Conservation (phyloP, 305 asterid genomes). For the Solanum hybrid region DNA sequence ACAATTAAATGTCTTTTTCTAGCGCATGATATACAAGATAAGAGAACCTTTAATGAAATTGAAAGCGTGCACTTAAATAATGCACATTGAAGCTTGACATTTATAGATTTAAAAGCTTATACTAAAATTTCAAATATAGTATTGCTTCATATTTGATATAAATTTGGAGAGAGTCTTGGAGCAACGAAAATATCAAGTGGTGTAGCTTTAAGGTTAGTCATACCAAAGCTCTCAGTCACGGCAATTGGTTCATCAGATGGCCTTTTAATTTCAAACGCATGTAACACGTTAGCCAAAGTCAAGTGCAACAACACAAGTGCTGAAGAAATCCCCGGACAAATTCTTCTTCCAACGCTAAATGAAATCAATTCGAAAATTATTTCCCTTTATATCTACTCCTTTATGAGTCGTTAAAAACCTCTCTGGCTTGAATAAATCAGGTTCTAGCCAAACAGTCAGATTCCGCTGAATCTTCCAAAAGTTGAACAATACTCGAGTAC, state of each 20-base stretch:
- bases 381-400: slow-evolving; percentile 16
- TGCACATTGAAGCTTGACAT: no score
- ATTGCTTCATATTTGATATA: background rate
- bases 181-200: background rate
- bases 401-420: slow-evolving; percentile 23
- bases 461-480: slow-evolving; percentile 28
- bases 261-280: slow-evolving; percentile 17
- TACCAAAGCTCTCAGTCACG: background rate
- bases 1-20: background rate
- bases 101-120: no score
- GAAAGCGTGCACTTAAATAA: background rate
- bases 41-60: background rate
- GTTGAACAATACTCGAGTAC: slow-evolving; percentile 23
- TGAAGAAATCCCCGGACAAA: slow-evolving; percentile 27
- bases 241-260: background rate
- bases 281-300: slow-evolving; percentile 27
- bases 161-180: background rate
- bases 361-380: slow-evolving; percentile 27
- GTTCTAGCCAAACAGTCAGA: slow-evolving; percentile 21
- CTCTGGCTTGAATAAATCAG: slow-evolving; percentile 28
- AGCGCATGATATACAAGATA: background rate
- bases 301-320: slow-evolving; percentile 13
- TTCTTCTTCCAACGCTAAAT: slow-evolving; percentile 36
- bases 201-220: background rate
- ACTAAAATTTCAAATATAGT: no score